Base-by-base conservation (phyloP, 2,329 filamentous ascomycete species). In the Mollisia scopiformis region DNA sequence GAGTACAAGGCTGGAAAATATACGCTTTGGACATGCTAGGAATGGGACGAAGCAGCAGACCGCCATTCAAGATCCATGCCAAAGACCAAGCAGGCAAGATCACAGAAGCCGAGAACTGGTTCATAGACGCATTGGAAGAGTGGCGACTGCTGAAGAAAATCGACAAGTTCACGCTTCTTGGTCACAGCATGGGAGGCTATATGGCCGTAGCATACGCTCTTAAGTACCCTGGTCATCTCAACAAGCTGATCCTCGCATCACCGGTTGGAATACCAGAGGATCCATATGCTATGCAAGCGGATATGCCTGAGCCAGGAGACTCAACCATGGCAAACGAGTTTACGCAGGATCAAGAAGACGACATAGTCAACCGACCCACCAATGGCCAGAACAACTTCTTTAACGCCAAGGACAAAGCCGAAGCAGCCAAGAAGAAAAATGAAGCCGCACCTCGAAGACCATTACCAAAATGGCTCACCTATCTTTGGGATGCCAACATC, bases 401-500 rank as follows among this genome's bases (percentile, higher is more conserved):
- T 55, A 84, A 83, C 58, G 77, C 78, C 23, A 74, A 76, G 27
- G 75, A 77, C 11, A 79, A 79, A 61, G 69, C 71, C 23, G 75
- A 74, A 28, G 78, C 77, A 55, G 74, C 72, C 41, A 69, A 71
- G 33, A 73, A 74, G n/a, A 68, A 72, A 60, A 59, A 72, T 58
- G 61, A 70, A 30, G 69, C 72, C 37, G 69, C 69, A 66, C 66
- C 69, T 4, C 70, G 69, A 19, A 77, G 85, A 14, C 89, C 88
- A 2, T 76, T 95, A 2, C 92, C 93, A 0, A 88, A 89, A 75
- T 97, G 94, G 93, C 80, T 98, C 21, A 88, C 88, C 58, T 97
- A 93, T 78, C 85, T 99, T 4, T 99, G 95, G 95, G 95, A 99
- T 68, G 91, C 93, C 68, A 99, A 99, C 73, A 87, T 98, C 65